phyloP scores from a whole-genome alignment of 1,139 yeast species.

The Suhomyces chickasaworum region DNA sequence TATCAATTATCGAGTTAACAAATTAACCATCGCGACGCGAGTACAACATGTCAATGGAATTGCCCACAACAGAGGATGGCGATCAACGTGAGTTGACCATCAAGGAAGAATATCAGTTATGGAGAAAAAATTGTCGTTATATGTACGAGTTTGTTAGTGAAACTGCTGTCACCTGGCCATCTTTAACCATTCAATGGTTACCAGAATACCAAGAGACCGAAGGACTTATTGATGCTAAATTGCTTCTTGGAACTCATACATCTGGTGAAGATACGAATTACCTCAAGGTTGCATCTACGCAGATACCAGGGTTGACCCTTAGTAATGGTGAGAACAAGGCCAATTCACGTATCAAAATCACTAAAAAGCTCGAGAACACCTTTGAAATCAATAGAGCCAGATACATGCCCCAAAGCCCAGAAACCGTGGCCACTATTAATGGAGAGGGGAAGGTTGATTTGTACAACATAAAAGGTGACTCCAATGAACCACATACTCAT shows the following conservation, averaged over 20 bases:
- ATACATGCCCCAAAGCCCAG: conserved; percentile 72
- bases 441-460: conserved; percentile 73
- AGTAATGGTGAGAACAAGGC: conserved; percentile 30
- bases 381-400: conserved; percentile 83
- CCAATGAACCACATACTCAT: conserved; percentile 26
- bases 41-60: conserved; percentile 12
- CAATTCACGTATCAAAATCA: conserved; percentile 58
- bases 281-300: conserved; percentile 73
- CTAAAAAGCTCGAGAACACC: conserved; percentile 53
- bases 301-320: conserved; percentile 50
- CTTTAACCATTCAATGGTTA: conserved; percentile 75
- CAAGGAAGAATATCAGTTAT: conserved; percentile 71
- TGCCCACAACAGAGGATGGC: conserved; percentile 20
- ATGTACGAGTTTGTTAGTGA: conserved; percentile 83
- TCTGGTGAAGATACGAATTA: conserved; percentile 78
- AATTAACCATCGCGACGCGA: conserved; percentile 43
- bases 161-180: conserved; percentile 80
- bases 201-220: conserved; percentile 43
- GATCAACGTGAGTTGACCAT: conserved; percentile 43
- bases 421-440: conserved; percentile 72
- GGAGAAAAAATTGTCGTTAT: conserved; percentile 77
- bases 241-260: conserved; percentile 85
- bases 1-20: not conserved
- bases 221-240: conserved; percentile 43
- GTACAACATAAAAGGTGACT: conserved; percentile 50